A percentile compares a stretch with the other conserved stretches of the same genome.
These are phyloP conservation scores for Arthroderma uncinatum DNA, from an alignment of 2,329 filamentous ascomycete genomes.

Conservation along the genomic window DNA sequence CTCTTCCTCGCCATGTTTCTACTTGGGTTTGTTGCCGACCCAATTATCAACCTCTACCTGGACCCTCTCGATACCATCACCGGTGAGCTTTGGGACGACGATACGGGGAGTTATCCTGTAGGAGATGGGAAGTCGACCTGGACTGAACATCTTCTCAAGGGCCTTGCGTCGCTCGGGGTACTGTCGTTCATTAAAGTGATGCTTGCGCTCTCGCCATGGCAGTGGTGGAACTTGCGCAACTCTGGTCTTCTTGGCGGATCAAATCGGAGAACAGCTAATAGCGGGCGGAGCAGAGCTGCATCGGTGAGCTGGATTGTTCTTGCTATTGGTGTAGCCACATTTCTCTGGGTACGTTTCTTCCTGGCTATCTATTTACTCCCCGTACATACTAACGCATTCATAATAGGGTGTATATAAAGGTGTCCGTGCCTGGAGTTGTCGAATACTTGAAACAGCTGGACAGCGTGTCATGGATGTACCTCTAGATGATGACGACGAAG, in stretches of 20 bases:
- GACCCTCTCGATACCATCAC: conserved; percentile 58
- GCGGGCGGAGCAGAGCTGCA: conserved; percentile 65
- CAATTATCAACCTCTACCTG: conserved; percentile 77
- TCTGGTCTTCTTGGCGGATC: conserved; percentile 46
- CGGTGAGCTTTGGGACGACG: conserved; percentile 32
- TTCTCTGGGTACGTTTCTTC: conserved; percentile 53
- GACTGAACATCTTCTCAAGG: conserved; percentile 77
- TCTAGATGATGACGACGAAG: conserved; percentile 43
- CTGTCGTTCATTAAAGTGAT: conserved; percentile 75
- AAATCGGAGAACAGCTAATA: conserved; percentile 41
- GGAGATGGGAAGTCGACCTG: conserved; percentile 52
- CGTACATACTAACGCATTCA: not conserved
- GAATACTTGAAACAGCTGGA: conserved; percentile 63
- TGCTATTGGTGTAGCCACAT: conserved; percentile 65
- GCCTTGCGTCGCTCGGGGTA: conserved; percentile 77
- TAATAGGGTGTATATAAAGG: conserved; percentile 65
- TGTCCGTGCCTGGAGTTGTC: conserved; percentile 61
- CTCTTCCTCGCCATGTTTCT: conserved; percentile 63
- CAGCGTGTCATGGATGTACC: conserved; percentile 70
- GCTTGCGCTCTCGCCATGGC: conserved; percentile 60
- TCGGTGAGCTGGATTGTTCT: conserved; percentile 71
- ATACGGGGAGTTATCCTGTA: conserved; percentile 23
- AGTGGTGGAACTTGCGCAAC: conserved; percentile 63
- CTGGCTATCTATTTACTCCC: not conserved
- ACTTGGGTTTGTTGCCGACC: conserved; percentile 84